phyloP scores from a whole-genome alignment of 2,329 filamentous ascomycete species.

The Pseudogymnoascus sp. region DNA sequence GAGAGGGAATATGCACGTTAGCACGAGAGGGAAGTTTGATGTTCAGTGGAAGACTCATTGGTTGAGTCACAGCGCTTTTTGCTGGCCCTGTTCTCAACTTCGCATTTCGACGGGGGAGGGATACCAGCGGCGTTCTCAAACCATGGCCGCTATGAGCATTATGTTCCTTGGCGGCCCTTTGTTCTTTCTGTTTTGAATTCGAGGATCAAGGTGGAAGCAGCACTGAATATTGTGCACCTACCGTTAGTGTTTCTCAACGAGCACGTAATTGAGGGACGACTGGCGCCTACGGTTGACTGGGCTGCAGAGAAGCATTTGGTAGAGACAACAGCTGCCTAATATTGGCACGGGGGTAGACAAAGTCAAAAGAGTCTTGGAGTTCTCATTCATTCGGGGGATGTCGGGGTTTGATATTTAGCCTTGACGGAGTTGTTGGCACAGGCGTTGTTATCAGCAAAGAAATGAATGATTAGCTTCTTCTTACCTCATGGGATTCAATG shows the following conservation, averaged over 20 bases:
- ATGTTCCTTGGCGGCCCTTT: background rate
- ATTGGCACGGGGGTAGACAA: background rate
- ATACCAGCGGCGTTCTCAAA: background rate
- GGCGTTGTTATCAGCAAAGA: background rate
- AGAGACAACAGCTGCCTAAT: background rate
- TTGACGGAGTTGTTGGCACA: background rate
- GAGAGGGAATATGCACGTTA: background rate
- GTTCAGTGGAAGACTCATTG: background rate
- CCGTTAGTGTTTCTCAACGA: background rate
- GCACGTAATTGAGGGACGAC: background rate
- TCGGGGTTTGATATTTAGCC: constrained; percentile 3
- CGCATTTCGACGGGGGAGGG: background rate
- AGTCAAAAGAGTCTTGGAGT: background rate
- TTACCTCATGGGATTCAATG: background rate
- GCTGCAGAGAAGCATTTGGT: background rate
- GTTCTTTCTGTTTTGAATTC: constrained; percentile 1
- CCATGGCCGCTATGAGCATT: background rate
- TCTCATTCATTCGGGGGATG: background rate
- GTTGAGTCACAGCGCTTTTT: background rate
- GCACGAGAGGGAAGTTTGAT: background rate
- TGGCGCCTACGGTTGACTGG: background rate
- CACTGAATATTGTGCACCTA: background rate
- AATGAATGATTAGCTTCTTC: background rate
- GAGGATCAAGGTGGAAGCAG: background rate
- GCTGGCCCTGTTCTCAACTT: background rate